phyloP scores from a whole-genome alignment of 1,284 basidiomycete species.

The Apiotrichum gracile region DNA sequence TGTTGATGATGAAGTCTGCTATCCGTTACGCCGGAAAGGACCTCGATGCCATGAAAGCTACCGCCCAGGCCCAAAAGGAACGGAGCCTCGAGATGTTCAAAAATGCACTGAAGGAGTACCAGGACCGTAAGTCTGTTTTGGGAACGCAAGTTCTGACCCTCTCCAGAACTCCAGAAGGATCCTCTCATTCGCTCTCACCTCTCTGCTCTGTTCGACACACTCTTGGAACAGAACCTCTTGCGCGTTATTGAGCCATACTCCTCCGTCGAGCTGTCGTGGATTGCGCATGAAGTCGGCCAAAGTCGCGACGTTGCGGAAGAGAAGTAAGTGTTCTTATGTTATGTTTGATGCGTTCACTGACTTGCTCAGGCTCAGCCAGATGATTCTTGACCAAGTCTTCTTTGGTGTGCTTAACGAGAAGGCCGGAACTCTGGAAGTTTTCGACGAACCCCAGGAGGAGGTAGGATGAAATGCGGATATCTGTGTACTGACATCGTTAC shows the following conservation, averaged over 20 bases:
- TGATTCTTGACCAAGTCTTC: conserved; percentile 95
- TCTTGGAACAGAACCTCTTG: conserved; percentile 90
- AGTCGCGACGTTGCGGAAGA: conserved; percentile 86
- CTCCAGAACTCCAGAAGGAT: conserved; percentile 82
- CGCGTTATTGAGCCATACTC: conserved; percentile 94
- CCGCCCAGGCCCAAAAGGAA: conserved; percentile 87
- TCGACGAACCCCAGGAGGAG: conserved; percentile 75
- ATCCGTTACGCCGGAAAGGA: conserved; percentile 72
- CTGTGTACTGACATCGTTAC: conserved; percentile 5
- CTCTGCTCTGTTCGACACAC: conserved; percentile 84
- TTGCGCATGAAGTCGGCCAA: conserved; percentile 84
- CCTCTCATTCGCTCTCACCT: conserved; percentile 91
- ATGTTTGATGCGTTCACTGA: not conserved
- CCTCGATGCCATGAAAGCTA: conserved; percentile 90
- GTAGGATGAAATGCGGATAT: conserved; percentile 50
- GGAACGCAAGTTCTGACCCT: not conserved
- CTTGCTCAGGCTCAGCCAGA: conserved; percentile 71
- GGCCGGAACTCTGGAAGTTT: conserved; percentile 83
- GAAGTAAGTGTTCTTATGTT: conserved; percentile 59
- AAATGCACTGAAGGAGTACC: conserved; percentile 76
- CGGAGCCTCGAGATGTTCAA: conserved; percentile 86
- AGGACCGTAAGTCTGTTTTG: conserved; percentile 58
- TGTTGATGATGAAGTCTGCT: conserved; percentile 81
- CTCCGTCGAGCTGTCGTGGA: conserved; percentile 81
- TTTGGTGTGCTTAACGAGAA: conserved; percentile 94